Evolutionary conservation across 306 rosid species (phyloP), one percentile per base, ranked within the genome.

Genomic region (Echinosophora koreensis): DNA sequence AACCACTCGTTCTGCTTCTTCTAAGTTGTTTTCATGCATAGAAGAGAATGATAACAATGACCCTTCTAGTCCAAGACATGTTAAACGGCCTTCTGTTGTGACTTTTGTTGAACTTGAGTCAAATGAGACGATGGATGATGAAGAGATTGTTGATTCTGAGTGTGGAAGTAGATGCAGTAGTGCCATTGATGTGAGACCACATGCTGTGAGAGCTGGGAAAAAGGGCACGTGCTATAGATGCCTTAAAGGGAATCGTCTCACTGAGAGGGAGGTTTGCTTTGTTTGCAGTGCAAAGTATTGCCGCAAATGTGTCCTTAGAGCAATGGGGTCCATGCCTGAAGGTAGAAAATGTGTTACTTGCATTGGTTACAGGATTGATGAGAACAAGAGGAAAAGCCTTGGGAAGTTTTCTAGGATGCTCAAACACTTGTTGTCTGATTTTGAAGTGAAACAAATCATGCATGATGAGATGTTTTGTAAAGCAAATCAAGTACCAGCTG

Each of bases 261-360:
- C 84, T 5, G 83, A 77, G 81, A 93, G 86, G 81, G 98, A 88
- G 83, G 66, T 84, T 50, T 93, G 97, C 83, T 74, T 93, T 73
- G 94, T 89, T 66, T 93, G 98, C 78, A 80, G 87, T 13, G 90
- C 93, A 15, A 91, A 89, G 86, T 93, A 81, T 74, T 93, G 98
- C 59, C n/a, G 34, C 28, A 44, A 47, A 15, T 93, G 98, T 76
- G 87, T 93, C 38, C 34, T 89, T 10, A 86, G 87, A 81, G 91
- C 86, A 77, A 93, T 91, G 98, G 97, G 98, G 75, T 74, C 93
- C 8, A 91, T 93, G 98, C 93, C 97, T 2, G 87, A 93, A 82
- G 98, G 98, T 15, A 88, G 98, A 52, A 93, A 93, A 71, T 91
- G 98, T 76, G 52, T 93, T 14, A 44, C 71, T 66, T 93, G 97